These are phyloP conservation scores for Candida sphagnicola DNA, from an alignment of 805 yeast genomes.

Conservation along the genomic window DNA sequence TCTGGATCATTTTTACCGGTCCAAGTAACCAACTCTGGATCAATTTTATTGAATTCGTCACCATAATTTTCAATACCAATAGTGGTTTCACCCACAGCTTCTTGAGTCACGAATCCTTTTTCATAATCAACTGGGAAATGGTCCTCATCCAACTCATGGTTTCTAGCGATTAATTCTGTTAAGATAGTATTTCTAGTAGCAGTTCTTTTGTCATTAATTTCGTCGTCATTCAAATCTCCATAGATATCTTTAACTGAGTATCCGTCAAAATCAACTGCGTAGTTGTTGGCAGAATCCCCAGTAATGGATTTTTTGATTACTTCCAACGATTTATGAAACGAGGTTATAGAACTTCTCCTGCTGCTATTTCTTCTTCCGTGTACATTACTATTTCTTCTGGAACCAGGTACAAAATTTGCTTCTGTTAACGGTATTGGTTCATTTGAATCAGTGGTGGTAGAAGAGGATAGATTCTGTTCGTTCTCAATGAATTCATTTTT, in stretches of 20 bases:
- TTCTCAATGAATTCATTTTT: background rate
- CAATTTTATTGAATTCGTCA: slow-evolving; percentile 26
- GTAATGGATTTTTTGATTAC: slow-evolving; percentile 12
- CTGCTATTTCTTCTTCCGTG: slow-evolving; percentile 1
- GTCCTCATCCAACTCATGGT: slow-evolving; percentile 12
- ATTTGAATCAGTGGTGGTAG: slow-evolving; percentile 12
- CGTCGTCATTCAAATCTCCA: slow-evolving; percentile 26
- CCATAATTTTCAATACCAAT: slow-evolving; percentile 28
- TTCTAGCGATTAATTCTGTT: slow-evolving; percentile 17
- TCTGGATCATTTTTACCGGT: slow-evolving; percentile 26
- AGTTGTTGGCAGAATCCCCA: slow-evolving; percentile 8
- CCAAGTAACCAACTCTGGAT: slow-evolving; percentile 38
- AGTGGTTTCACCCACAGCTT: slow-evolving; percentile 16
- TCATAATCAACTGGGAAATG: slow-evolving; percentile 7
- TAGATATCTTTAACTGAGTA: slow-evolving; percentile 27
- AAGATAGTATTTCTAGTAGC: slow-evolving; percentile 29
- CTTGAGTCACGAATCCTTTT: slow-evolving; percentile 7
- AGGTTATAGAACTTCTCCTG: slow-evolving; percentile 14
- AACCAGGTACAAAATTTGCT: slow-evolving; percentile 5
- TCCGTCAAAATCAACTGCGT: slow-evolving; percentile 5
- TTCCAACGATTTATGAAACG: slow-evolving; percentile 16
- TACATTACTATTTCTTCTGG: background rate
- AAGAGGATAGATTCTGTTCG: slow-evolving; percentile 1
- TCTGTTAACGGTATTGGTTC: slow-evolving; percentile 13
- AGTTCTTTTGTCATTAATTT: slow-evolving; percentile 27